phyloP scores from a whole-genome alignment of 2,329 filamentous ascomycete genomes.

The Peltaster fructicola region DNA sequence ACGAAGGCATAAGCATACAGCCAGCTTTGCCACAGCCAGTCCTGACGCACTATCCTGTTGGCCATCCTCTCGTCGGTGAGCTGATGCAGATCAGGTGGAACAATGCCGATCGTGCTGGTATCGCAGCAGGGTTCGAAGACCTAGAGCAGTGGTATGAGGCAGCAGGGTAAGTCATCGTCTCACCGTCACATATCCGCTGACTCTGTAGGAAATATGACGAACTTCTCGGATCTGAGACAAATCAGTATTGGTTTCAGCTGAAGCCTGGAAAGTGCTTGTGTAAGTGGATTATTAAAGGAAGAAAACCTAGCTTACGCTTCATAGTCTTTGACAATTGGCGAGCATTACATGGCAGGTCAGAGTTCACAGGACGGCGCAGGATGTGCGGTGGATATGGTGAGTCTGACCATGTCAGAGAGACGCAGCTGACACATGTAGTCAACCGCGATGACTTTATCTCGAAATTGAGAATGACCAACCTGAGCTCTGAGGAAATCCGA shows the following conservation, averaged over 20 bases:
- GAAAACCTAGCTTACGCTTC: conserved; percentile 6
- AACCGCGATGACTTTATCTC: conserved; percentile 69
- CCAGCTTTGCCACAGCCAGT: conserved; percentile 56
- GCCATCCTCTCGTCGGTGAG: conserved; percentile 16
- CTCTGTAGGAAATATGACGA: conserved; percentile 44
- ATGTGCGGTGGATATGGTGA: conserved; percentile 85
- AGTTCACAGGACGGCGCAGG: conserved; percentile 67
- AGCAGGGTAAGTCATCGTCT: conserved; percentile 26
- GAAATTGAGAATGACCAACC: conserved; percentile 55
- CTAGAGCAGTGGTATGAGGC: conserved; percentile 56
- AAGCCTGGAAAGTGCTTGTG: conserved; percentile 59
- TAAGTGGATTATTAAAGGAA: conserved; percentile 30
- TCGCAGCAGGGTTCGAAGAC: conserved; percentile 34
- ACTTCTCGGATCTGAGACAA: conserved; percentile 45
- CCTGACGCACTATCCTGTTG: conserved; percentile 39
- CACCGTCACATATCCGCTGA: neutral
- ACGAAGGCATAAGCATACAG: conserved; percentile 63
- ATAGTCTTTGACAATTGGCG: conserved; percentile 92
- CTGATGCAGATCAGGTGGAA: conserved; percentile 74
- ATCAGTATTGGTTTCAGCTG: conserved; percentile 67
- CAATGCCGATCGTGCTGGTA: conserved; percentile 64
- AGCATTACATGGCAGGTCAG: conserved; percentile 69
- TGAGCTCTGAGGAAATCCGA: conserved; percentile 18
- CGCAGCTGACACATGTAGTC: conserved; percentile 29
- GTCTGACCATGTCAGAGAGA: conserved; percentile 20